phyloP scores from a whole-genome alignment of 2,329 filamentous ascomycete species.

The Alternaria tenuissima region DNA sequence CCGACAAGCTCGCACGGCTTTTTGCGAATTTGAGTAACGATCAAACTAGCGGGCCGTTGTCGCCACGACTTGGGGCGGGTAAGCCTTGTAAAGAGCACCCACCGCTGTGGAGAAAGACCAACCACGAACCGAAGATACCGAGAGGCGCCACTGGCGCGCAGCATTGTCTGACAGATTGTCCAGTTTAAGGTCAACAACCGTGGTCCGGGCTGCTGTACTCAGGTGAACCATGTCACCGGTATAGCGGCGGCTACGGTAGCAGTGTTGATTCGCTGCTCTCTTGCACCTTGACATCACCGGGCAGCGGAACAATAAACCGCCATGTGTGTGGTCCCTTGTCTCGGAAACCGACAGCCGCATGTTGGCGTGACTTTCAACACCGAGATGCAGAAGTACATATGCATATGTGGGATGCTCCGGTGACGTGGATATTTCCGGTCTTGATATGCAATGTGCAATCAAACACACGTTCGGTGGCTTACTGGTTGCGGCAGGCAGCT shows the following conservation, averaged over 20 bases:
- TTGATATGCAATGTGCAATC: conserved; percentile 1
- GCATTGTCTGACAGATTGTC: conserved; percentile 11
- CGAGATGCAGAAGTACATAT: conserved; percentile 9
- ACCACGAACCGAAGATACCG: conserved; percentile 15
- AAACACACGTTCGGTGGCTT: conserved; percentile 17
- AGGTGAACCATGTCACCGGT: conserved; percentile 21
- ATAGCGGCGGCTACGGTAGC: conserved; percentile 10
- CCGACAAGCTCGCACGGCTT: conserved; percentile 22
- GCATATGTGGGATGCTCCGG: conserved; percentile 12
- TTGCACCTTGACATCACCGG: conserved; percentile 9
- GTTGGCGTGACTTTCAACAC: conserved; percentile 8
- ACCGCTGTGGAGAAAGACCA: conserved; percentile 10
- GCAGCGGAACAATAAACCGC: conserved; percentile 18
- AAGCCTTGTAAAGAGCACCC: conserved; percentile 28
- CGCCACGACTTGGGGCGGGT: conserved; percentile 30
- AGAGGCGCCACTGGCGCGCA: conserved; percentile 16
- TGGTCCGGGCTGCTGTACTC: conserved; percentile 11
- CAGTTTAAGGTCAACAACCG: conserved; percentile 14
- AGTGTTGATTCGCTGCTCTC: background rate
- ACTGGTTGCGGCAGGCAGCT: conserved; percentile 14
- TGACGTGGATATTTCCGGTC: conserved; percentile 14
- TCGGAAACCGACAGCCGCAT: conserved; percentile 15
- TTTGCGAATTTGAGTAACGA: conserved; percentile 18
- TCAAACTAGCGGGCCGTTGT: conserved; percentile 36
- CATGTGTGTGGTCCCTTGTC: conserved; percentile 7